Evolutionary conservation across 2,329 filamentous ascomycete genomes (phyloP).

Genomic region (Ilyonectria mors-panacis): DNA sequence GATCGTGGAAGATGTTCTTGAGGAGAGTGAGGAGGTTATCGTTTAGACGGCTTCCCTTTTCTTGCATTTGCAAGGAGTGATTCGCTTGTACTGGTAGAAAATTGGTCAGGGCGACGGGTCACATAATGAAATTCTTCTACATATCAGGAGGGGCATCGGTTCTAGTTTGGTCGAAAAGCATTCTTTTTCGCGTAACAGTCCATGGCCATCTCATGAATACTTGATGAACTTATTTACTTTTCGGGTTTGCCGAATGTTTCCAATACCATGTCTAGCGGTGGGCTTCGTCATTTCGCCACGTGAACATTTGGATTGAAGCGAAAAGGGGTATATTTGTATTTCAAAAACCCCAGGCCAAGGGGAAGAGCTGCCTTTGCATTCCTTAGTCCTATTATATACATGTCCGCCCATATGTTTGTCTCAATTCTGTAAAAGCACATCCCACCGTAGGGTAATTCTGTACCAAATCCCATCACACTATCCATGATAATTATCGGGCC

Average conservation of each 20-base stretch:
- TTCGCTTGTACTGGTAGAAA: slow-evolving; percentile 54
- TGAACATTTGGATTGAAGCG: slow-evolving; percentile 13
- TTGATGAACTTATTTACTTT: background rate
- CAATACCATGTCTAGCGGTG: background rate
- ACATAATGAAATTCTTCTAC: slow-evolving; percentile 53
- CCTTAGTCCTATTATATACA: background rate
- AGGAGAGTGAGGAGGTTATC: slow-evolving; percentile 87
- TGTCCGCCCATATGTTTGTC: background rate
- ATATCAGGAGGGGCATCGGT: slow-evolving; percentile 34
- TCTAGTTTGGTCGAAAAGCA: slow-evolving; percentile 42
- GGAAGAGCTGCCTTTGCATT: background rate
- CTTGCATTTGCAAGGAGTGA: slow-evolving; percentile 50
- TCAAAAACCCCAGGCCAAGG: background rate
- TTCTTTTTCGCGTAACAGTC: slow-evolving; percentile 5
- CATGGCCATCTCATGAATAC: background rate
- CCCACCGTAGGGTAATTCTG: background rate
- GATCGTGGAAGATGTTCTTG: slow-evolving; percentile 85
- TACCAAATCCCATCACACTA: background rate
- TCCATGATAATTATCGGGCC: background rate
- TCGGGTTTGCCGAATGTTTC: background rate
- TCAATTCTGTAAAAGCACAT: background rate
- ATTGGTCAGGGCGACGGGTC: slow-evolving; percentile 51
- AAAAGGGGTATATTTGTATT: background rate
- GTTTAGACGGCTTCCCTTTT: slow-evolving; percentile 50
- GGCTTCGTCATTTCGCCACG: background rate